A percentile compares a stretch with the other conserved stretches of the same genome.
phyloP scores from a whole-genome alignment of 176 grass and related monocot genomes.

The Luzula sylvatica region DNA sequence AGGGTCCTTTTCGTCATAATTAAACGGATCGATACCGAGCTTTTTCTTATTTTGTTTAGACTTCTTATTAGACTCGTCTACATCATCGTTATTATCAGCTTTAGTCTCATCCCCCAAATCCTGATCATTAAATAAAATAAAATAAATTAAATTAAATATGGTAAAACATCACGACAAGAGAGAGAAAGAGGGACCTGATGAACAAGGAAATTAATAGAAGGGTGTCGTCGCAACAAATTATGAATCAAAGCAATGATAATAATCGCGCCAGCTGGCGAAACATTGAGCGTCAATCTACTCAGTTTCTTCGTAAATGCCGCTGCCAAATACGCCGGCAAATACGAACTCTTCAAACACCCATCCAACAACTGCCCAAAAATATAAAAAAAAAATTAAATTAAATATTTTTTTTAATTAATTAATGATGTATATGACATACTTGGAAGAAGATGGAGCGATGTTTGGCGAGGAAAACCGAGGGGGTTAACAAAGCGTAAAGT shows the following conservation, averaged over 20 bases:
- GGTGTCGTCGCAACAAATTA: conserved; percentile 82
- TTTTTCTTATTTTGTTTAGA: conserved; percentile 17
- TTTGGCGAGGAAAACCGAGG: conserved; percentile 82
- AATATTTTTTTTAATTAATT: too few relatives aligned
- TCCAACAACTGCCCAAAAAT: conserved; percentile 66
- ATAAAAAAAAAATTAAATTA: conserved; percentile 1
- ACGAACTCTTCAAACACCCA: conserved; percentile 75
- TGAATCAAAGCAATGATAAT: conserved; percentile 96
- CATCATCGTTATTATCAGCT: conserved; percentile 22
- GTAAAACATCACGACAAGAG: not conserved
- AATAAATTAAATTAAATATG: conserved; percentile 14
- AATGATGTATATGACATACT: conserved; percentile 34
- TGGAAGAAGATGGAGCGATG: conserved; percentile 85
- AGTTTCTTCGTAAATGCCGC: conserved; percentile 91
- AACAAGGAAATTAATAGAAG: conserved; percentile 85
- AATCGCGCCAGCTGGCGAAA: conserved; percentile 66
- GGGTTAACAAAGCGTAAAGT: conserved; percentile 73
- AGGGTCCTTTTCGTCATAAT: conserved; percentile 61
- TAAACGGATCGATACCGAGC: conserved; percentile 64
- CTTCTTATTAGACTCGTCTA: conserved; percentile 4
- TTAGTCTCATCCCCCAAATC: conserved; percentile 32
- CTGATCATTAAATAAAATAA: conserved; percentile 43
- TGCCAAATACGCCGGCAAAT: conserved; percentile 85
- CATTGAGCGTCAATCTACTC: conserved; percentile 80
- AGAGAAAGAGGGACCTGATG: conserved; percentile 62